Evolutionary conservation across 768 basidiomycete species (phyloP), one percentile per base, ranked within the genome.

Genomic region (Suillus weaverae): DNA sequence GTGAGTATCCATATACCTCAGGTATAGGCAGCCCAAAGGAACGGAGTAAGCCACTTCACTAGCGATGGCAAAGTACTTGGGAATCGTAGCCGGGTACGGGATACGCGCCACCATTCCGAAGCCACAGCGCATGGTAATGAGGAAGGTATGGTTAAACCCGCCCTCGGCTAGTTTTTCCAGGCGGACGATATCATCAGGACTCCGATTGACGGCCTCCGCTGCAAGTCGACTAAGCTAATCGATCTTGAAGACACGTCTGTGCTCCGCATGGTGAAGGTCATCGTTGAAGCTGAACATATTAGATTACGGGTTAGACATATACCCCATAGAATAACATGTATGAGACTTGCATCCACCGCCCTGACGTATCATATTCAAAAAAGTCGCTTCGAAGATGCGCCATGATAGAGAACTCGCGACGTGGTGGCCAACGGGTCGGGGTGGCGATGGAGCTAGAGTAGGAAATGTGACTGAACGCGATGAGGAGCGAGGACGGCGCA

Each of bases 191-290:
- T 84, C 79, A 16, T 66, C 66, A 73, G 73, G 70, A 69, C 67
- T 80, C 10, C 74, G 77, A 68, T 64, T 55, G 18, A 83, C 76
- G 35, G 82, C 78, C 73, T 80, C n/a, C 8, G 81, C 82, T 64
- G 81, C 79, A 71, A 84, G 80, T 73, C 74, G 78, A 77, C 74
- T 36, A n/a, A 82, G 77, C 72, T 62, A 79, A 10, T 76, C 72
- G 76, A 79, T 76, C 55, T 83, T 61, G 75, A 84, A 83, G 16
- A 67, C 73, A 62, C 41, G 76, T 61, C 70, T 81, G 62, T 81
- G 83, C 74, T 86, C 83, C 74, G 66, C 70, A 67, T 68, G 82
- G 70, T 81, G 83, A 78, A 83, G 81, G 64, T 57, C 77, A 64
- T 81, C 72, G 73, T 83, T 82, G 69, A 75, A 48, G 62, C 81